Percentiles rank a stretch among this genome's conserved stretches.
Conservation (phyloP, 257 asterid species). For the Fraxinus anomala region DNA sequence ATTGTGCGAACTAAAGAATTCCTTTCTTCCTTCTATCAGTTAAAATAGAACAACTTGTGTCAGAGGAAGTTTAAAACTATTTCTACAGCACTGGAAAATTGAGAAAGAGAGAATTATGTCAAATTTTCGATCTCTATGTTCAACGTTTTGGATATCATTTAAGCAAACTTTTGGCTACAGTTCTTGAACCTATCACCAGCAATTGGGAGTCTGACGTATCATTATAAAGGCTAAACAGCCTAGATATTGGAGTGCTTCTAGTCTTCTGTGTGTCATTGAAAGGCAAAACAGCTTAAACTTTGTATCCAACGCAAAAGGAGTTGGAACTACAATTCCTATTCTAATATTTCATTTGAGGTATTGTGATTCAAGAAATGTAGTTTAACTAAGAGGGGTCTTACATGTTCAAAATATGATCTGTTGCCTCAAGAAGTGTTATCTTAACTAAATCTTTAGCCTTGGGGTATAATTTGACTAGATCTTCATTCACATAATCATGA, state of each 20-base stretch:
- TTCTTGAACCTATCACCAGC: background rate
- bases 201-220: background rate
- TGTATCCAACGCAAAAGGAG: background rate
- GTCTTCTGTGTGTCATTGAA: background rate
- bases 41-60: conserved; percentile 36
- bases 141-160: conserved; percentile 14
- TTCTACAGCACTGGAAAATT: conserved; percentile 71
- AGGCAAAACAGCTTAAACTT: conserved; percentile 9
- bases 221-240: conserved; percentile 5
- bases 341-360: conserved; percentile 64
- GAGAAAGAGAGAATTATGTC: conserved; percentile 48
- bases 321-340: conserved; percentile 62
- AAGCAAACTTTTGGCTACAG: conserved; percentile 9
- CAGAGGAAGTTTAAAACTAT: conserved; percentile 42
- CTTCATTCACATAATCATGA: conserved; percentile 82
- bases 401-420: conserved; percentile 89
- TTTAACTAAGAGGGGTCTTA: conserved; percentile 37
- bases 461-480: conserved; percentile 79
- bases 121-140: conserved; percentile 28
- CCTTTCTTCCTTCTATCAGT: conserved; percentile 51
- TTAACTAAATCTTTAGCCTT: conserved; percentile 64
- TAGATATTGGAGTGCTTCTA: background rate
- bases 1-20: conserved; percentile 11
- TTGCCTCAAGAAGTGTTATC: conserved; percentile 92
- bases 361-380: background rate